Conservation (phyloP, 768 basidiomycete genomes). For the Termitomyces sp. region DNA sequence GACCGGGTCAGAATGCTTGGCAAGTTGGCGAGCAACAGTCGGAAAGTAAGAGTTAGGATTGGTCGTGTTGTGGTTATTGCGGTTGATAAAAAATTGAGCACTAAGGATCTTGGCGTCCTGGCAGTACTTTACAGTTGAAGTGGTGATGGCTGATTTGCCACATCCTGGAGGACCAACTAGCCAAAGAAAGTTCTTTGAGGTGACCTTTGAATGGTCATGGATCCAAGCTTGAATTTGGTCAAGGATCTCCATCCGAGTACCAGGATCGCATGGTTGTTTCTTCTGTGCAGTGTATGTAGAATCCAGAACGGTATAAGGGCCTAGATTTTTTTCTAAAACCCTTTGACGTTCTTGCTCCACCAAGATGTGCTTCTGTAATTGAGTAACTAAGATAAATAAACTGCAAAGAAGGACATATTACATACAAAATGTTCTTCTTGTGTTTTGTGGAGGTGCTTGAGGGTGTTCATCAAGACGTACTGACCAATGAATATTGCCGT, state of each 20-base stretch:
- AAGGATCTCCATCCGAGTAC: not conserved
- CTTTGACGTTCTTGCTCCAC: too few species aligned
- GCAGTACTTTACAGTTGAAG: conserved; percentile 6
- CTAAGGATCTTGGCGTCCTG: not conserved
- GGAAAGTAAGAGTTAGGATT: conserved; percentile 15
- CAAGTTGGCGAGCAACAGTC: conserved; percentile 11
- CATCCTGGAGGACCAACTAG: conserved; percentile 5
- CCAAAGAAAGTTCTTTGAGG: conserved; percentile 8
- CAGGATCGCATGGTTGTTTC: not conserved
- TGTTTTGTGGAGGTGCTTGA: not conserved
- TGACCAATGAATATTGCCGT: not conserved
- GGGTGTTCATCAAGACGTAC: not conserved
- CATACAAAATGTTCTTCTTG: too few species aligned
- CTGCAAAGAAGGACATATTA: too few species aligned
- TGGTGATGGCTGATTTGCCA: conserved; percentile 9
- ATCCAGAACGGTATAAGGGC: too few species aligned
- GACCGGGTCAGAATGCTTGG: not conserved
- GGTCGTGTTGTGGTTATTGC: conserved; percentile 8
- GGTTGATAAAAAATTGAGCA: conserved; percentile 8
- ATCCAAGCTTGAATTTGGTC: not conserved
- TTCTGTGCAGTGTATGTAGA: not conserved
- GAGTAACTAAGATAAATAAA: too few species aligned
- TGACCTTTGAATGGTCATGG: not conserved
- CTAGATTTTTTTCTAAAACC: too few species aligned
- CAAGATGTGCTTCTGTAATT: too few species aligned